Evolutionary conservation across 192 early-diverging fungal species (phyloP).

Genomic region (Backusella parvicylindrica): DNA sequence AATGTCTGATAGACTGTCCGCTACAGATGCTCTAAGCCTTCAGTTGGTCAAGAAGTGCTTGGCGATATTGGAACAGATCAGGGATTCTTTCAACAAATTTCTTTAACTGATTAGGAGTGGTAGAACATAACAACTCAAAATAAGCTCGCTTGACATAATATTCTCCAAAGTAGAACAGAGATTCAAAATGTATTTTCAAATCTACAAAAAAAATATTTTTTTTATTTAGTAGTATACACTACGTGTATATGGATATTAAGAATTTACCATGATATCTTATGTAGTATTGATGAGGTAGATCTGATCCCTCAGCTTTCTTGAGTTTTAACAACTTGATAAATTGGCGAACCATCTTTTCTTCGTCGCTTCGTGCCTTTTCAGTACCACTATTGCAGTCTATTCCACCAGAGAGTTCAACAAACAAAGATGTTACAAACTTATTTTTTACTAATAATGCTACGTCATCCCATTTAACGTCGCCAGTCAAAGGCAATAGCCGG

Average conservation of each 20-base stretch:
- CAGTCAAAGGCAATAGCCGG: too few species aligned
- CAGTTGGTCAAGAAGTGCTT: constrained; percentile 1
- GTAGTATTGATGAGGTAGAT: neutral
- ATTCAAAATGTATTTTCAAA: neutral
- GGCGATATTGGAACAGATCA: neutral
- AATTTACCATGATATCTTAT: neutral
- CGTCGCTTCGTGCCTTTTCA: neutral
- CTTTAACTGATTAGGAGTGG: neutral
- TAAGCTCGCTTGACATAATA: neutral
- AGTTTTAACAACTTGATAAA: neutral
- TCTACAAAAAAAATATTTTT: neutral
- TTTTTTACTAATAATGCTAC: neutral
- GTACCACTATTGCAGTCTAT: neutral
- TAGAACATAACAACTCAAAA: neutral
- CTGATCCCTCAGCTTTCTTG: neutral
- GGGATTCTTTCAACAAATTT: neutral
- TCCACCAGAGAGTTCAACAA: neutral
- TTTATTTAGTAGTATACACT: neutral
- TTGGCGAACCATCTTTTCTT: neutral
- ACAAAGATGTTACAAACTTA: constrained; percentile 1
- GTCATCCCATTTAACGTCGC: neutral
- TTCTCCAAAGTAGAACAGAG: neutral
- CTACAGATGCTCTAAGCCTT: neutral
- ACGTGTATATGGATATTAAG: neutral
- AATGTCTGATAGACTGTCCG: too few species aligned